These are phyloP conservation scores for Eucalyptus regnans DNA, from an alignment of 345 rosid species.

Conservation along the genomic window DNA sequence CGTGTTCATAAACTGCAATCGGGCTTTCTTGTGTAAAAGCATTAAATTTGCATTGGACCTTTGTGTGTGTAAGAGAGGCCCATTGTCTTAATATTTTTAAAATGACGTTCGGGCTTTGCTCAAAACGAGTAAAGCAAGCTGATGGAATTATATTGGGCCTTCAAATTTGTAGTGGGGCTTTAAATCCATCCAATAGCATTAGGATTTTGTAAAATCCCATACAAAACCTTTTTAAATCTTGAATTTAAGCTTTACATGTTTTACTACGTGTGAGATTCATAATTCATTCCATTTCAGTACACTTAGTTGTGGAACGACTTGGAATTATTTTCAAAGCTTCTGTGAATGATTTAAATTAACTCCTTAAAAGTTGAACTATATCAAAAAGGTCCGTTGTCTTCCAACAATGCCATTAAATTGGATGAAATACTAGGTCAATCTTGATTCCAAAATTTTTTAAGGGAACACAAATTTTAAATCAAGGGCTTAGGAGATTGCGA, in stretches of 20 bases:
- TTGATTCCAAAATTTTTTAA: neutral
- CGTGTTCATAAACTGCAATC: neutral
- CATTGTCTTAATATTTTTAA: neutral
- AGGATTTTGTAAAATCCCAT: neutral
- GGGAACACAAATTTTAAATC: neutral
- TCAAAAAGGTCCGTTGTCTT: neutral
- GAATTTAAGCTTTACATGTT: neutral
- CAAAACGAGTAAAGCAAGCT: neutral
- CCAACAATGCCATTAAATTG: neutral
- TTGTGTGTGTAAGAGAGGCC: neutral
- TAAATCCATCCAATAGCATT: neutral
- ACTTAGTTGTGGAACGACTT: neutral
- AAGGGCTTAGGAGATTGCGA: neutral
- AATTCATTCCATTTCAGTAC: neutral
- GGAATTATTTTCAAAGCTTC: neutral
- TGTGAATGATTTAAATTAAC: neutral
- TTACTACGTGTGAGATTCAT: neutral
- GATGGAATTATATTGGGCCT: neutral
- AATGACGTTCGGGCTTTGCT: neutral
- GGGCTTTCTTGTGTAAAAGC: neutral
- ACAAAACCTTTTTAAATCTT: neutral
- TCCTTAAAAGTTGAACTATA: neutral
- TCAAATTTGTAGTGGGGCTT: neutral
- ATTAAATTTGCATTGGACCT: neutral
- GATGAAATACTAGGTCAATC: neutral